Conservation (phyloP, 2,329 filamentous ascomycete genomes). For the Botrytis galanthina region DNA sequence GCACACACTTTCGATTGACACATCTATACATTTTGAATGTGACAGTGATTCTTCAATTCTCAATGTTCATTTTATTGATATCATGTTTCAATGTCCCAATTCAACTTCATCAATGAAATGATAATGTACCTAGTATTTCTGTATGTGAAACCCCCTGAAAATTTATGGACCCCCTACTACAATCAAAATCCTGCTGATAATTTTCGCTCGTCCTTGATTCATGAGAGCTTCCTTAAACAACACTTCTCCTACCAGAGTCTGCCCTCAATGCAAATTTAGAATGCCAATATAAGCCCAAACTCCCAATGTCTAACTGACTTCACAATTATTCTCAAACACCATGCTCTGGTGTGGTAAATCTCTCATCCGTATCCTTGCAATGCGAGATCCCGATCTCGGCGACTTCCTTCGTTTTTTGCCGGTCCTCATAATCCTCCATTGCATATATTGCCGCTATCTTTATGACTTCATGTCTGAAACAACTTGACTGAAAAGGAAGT, state of each 20-base stretch:
- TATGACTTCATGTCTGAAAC: neutral
- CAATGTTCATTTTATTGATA: neutral
- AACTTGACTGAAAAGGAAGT: neutral
- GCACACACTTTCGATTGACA: neutral
- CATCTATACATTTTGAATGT: neutral
- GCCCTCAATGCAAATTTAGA: neutral
- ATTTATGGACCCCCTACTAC: neutral
- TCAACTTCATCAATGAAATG: neutral
- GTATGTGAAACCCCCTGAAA: neutral
- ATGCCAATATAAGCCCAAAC: neutral
- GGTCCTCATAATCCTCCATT: too few relatives aligned
- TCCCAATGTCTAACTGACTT: neutral
- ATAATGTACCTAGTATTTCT: neutral
- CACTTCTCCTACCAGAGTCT: neutral
- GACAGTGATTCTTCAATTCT: neutral
- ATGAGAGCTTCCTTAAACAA: neutral
- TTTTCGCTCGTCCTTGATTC: neutral
- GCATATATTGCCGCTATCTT: fast-evolving
- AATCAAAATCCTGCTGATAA: neutral
- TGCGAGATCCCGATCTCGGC: too few relatives aligned
- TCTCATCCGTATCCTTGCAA: neutral
- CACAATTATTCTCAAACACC: neutral
- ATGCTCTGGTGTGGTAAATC: neutral
- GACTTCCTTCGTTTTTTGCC: too few relatives aligned
- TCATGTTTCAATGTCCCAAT: neutral